These are phyloP conservation scores for Ampelomyces quisqualis DNA, from an alignment of 2,329 filamentous ascomycete species.

Conservation along the genomic window DNA sequence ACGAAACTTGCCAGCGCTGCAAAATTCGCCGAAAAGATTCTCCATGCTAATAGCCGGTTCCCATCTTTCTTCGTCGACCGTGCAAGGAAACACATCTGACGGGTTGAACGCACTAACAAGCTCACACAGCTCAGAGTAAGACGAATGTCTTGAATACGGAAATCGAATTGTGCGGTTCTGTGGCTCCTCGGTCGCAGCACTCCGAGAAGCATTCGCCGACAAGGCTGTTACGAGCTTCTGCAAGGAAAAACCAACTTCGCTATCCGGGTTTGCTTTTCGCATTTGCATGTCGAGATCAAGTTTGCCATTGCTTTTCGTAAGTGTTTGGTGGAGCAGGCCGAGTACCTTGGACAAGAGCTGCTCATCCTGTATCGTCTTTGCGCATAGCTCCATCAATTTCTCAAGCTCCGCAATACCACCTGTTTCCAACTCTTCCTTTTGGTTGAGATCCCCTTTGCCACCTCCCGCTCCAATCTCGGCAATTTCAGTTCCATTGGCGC, in stretches of 20 bases:
- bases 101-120: slow-evolving; percentile 69
- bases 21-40: slow-evolving; percentile 70
- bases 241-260: slow-evolving; percentile 30
- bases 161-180: slow-evolving; percentile 54
- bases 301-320: slow-evolving; percentile 17
- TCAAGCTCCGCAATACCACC: slow-evolving; percentile 51
- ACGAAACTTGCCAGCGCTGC: slow-evolving; percentile 60
- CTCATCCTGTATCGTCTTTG: slow-evolving; percentile 40
- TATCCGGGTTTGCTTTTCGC: slow-evolving; percentile 22
- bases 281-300: slow-evolving; percentile 33
- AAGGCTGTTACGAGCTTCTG: slow-evolving; percentile 38
- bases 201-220: slow-evolving; percentile 15
- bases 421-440: slow-evolving; percentile 65
- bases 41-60: slow-evolving; percentile 61
- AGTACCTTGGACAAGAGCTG: slow-evolving; percentile 40
- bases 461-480: slow-evolving; percentile 76
- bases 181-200: not conserved
- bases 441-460: slow-evolving; percentile 72
- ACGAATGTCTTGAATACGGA: slow-evolving; percentile 88
- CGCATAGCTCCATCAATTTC: slow-evolving; percentile 57
- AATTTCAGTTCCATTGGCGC: slow-evolving; percentile 63
- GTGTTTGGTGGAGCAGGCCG: slow-evolving; percentile 33
- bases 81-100: slow-evolving; percentile 80
- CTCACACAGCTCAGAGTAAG: slow-evolving; percentile 73
- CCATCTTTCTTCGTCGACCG: slow-evolving; percentile 65